A percentile compares a stretch with the other conserved stretches of the same genome.
Conservation (phyloP, 768 basidiomycete genomes). For the Botryobasidium botryosum region DNA sequence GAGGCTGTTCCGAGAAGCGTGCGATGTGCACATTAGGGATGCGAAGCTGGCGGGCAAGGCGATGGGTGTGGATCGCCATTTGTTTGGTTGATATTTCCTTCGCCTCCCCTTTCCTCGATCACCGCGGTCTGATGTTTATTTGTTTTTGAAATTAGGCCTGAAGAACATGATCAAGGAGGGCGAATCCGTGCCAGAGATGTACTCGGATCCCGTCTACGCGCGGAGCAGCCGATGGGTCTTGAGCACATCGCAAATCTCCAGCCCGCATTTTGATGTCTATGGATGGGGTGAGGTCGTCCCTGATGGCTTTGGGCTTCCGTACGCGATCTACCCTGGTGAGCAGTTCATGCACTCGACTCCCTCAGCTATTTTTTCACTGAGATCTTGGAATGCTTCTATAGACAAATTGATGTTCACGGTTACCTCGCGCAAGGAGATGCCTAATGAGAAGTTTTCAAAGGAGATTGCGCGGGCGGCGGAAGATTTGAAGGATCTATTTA, state of each 20-base stretch:
- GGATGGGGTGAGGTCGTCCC: slow-evolving; percentile 95
- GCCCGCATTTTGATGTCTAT: slow-evolving; percentile 68
- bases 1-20: slow-evolving; percentile 38
- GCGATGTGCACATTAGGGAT: slow-evolving; percentile 44
- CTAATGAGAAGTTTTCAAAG: slow-evolving; percentile 50
- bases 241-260: slow-evolving; percentile 79
- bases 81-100: slow-evolving; percentile 42
- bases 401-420: slow-evolving; percentile 75
- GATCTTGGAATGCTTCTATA: slow-evolving; percentile 19
- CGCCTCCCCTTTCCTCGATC: neutral
- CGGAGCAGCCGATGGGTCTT: slow-evolving; percentile 72
- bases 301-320: slow-evolving; percentile 87
- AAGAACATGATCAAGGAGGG: slow-evolving; percentile 45
- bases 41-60: slow-evolving; percentile 50
- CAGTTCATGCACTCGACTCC: slow-evolving; percentile 14
- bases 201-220: slow-evolving; percentile 53
- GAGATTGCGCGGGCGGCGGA: slow-evolving; percentile 48
- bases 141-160: slow-evolving; percentile 33
- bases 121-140: neutral
- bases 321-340: slow-evolving; percentile 83
- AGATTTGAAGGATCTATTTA: slow-evolving; percentile 52
- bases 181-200: slow-evolving; percentile 52
- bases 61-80: slow-evolving; percentile 71
- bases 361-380: neutral
- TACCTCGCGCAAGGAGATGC: slow-evolving; percentile 76